These are phyloP conservation scores for Dactylis glomerata DNA, from an alignment of 176 grass and related monocot genomes.

Conservation along the genomic window DNA sequence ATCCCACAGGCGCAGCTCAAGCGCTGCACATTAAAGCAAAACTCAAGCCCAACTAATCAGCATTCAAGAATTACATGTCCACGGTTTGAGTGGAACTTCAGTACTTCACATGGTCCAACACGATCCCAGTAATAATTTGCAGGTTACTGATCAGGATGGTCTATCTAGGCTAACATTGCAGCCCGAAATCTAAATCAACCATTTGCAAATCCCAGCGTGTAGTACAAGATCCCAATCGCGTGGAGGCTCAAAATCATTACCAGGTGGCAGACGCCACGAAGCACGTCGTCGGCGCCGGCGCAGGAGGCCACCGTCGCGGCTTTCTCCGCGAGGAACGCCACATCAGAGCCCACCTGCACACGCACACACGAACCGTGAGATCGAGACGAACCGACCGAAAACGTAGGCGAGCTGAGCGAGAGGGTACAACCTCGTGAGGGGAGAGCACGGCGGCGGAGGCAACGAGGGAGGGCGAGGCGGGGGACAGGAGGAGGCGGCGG, in stretches of 20 bases:
- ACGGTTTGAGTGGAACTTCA: neutral
- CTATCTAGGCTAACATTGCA: constrained; percentile 3
- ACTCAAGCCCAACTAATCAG: neutral
- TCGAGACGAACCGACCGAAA: neutral
- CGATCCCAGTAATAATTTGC: neutral
- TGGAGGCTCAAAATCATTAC: constrained; percentile 38
- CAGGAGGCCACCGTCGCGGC: constrained; percentile 39
- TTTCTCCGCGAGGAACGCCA: constrained; percentile 75
- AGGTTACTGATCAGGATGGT: neutral
- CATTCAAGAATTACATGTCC: neutral
- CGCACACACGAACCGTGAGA: neutral
- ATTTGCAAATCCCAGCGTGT: neutral
- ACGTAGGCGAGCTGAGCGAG: neutral
- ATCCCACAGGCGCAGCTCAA: neutral
- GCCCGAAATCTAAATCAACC: neutral
- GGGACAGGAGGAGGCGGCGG: constrained; percentile 54
- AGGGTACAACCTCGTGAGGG: constrained; percentile 68
- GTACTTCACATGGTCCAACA: neutral
- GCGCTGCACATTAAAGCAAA: neutral
- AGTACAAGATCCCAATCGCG: neutral
- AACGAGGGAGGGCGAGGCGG: constrained; percentile 42
- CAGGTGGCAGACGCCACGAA: constrained; percentile 64
- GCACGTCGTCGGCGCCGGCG: constrained; percentile 34
- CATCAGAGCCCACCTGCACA: constrained; percentile 76
- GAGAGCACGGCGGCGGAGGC: constrained; percentile 58